Conservation (phyloP, 257 asterid species). For the Ophiorrhiza pumila region DNA sequence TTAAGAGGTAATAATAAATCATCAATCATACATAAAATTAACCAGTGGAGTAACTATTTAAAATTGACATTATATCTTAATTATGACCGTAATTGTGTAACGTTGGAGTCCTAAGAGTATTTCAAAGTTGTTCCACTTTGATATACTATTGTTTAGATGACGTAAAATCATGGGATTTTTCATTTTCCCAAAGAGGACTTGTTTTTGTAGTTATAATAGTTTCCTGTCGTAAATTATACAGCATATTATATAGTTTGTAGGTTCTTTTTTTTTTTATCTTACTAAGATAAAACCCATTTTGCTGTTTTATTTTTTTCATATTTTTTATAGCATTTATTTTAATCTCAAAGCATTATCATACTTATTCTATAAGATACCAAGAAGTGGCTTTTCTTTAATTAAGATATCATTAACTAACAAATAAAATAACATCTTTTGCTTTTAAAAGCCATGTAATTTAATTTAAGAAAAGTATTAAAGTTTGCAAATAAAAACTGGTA, state of each 20-base stretch:
- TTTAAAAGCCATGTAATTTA: neutral
- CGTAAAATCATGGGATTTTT: no score
- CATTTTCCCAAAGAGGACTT: no score
- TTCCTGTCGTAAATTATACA: no score
- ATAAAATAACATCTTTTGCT: neutral
- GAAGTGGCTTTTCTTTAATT: slow-evolving; percentile 2
- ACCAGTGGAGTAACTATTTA: neutral
- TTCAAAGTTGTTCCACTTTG: no score
- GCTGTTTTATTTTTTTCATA: no score
- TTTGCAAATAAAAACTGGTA: neutral
- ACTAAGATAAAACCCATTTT: no score
- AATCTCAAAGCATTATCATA: neutral
- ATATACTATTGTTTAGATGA: no score
- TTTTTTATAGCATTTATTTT: neutral
- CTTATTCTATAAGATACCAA: neutral
- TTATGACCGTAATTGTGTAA: no score
- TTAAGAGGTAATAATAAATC: neutral
- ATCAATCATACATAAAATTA: neutral
- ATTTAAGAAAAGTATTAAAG: neutral
- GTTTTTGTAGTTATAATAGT: no score
- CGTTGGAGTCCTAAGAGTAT: no score
- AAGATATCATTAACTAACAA: neutral
- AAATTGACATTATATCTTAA: neutral
- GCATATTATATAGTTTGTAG: no score
- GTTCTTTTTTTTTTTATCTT: no score